Evolutionary conservation across 2,329 filamentous ascomycete genomes (phyloP).

Genomic region (Colletotrichum sojae): DNA sequence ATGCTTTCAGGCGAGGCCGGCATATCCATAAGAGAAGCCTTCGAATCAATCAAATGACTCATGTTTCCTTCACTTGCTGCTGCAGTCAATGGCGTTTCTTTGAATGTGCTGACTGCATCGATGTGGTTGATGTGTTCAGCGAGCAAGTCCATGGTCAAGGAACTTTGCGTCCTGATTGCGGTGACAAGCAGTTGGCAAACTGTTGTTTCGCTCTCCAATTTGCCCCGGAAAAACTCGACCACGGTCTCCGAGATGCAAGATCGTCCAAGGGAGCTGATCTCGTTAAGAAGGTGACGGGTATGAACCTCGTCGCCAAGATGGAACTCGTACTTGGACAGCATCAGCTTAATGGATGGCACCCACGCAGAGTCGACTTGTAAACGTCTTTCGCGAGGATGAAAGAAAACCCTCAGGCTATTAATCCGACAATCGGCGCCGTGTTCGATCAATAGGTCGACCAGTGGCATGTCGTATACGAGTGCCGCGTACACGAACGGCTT

Average conservation of each 20-base stretch:
- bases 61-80: neutral
- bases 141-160: neutral
- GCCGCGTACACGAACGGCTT: neutral
- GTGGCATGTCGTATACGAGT: neutral
- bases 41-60: neutral
- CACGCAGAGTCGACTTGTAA: neutral
- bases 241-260: neutral
- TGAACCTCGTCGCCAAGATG: rapidly evolving
- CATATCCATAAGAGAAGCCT: neutral
- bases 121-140: rapidly evolving
- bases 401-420: rapidly evolving
- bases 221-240: neutral
- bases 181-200: neutral
- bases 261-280: neutral
- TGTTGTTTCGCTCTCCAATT: no score
- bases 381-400: rapidly evolving
- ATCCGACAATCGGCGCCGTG: neutral
- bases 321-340: neutral
- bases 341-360: neutral
- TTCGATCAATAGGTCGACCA: neutral
- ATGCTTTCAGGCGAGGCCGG: neutral
- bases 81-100: neutral
- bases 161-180: neutral
- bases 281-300: neutral
- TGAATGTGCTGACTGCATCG: neutral